Base-by-base conservation (phyloP, 2,329 filamentous ascomycete species). In the Fusarium sp. region DNA sequence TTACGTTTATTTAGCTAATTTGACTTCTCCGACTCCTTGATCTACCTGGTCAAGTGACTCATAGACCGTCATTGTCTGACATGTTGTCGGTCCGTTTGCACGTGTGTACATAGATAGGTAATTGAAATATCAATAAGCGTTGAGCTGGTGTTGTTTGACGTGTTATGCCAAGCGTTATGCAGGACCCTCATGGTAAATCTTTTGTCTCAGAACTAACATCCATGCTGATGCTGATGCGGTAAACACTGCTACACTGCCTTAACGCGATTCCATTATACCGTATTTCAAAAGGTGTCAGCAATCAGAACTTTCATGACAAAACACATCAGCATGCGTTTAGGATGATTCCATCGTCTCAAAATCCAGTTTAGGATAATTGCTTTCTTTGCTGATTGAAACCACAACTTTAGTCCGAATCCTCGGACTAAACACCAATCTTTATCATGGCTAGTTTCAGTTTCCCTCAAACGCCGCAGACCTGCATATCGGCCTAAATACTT, bases 131-230 rank as follows among this genome's bases (percentile, higher is more conserved):
- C 32, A 22, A 38, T 41, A 32, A 43, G n/a, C 46, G 38, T 54
- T 51, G 13, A 49, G 47, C 15, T 55, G 48, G 43, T 54, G 22
- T 29, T 51, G 52, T 60, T 62, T 44, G 27, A 47, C 44, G 49
- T 29, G 53, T 48, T 47, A 49, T 63, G 58, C 63, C 40, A 46
- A 52, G 43, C 49, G 69, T 73, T 73, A 71, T 73, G 73, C 54
- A 25, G 44, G 49, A 30, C 25, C 43, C 34, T 38, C 34, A 32
- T 29, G 51, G 30, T 41, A 62, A 47, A 53, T 56, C 58, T 56
- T 30, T 38, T 68, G 30, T 29, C 58, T 58, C 40, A 18, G 29
- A 20, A 32, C 47, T 40, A 46, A 55, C 48, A 32, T n/a, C n/a
- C n/a, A n/a, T n/a, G n/a, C n/a, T n/a, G n/a, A n/a, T 57, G 32